Evolutionary conservation across 352 stramenopile species (phyloP), one percentile per base, ranked within the genome.

Genomic region (Pythium biforme): DNA sequence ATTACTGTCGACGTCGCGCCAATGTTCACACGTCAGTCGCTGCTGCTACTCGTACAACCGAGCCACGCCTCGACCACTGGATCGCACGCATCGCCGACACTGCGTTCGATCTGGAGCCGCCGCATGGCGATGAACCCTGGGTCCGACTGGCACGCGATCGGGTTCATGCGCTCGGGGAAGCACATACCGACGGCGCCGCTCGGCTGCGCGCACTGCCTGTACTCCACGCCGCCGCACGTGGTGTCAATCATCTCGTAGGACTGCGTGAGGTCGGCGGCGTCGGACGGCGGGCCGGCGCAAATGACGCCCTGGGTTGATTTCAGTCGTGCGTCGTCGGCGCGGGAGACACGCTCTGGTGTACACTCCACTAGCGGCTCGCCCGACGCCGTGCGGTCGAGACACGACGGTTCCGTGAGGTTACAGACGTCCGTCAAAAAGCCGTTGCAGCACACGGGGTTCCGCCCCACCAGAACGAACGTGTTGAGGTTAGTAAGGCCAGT

Each of bases 401-500:
- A 70, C 8, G 29, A 52, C 20, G 40, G 49, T 4, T 48, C 14
- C 10, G 34, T 63, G 23, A 70, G 53, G 20, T 70, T 31, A 17
- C 64, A 70, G 15, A 4, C 33, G 7, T 45, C 64, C 2, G 25
- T 50, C 6, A 70, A 1, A 23, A 59, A 70, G 2, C 64, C 57
- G 26, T 72, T 72, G 54, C 64, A 71, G 33, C 64, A 71, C 17
- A 67, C 20, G 0, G 59, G 40, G 10, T 61, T 50, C 1, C 57
- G 26, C 7, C 14, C 15, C 0, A 3, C 20, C 20, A 72, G 34
- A 7, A 52, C 17, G 41, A 70, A 55, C 33, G 29, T 48, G 11
- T 52, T 55, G 29, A 72, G 55, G 2, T 40, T 26, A 3, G 9
- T 15, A 0, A 69, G 59, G 2, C 22, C 14, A 5, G 9, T 1